Base-by-base conservation (phyloP, 805 yeast species). In the Myxozyma monticola region DNA sequence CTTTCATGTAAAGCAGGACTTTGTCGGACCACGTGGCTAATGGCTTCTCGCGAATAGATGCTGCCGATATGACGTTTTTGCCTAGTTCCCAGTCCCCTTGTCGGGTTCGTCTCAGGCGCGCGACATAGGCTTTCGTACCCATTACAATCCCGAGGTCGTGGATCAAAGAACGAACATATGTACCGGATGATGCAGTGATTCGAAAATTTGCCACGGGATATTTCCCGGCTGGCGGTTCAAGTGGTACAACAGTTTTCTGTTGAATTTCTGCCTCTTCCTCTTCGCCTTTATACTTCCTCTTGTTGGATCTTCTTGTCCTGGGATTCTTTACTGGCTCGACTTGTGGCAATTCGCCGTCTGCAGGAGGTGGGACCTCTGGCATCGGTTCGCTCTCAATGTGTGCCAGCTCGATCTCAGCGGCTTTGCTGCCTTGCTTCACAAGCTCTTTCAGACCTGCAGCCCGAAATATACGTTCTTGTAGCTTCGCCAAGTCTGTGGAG, bases 181-280 rank as follows among this genome's bases (percentile, higher is more conserved):
- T 93, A 1, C 99, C 99, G 0, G 97, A 88, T 1, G 96, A 85
- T 0, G 91, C 99, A 30, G 79, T 76, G 3, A 95, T 79, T 14
- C 76, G 77, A 59, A 93, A 79, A 60, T 85, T 90, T 22, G 91
- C 61, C 42, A 84, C 60, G 10, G 57, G 57, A 28, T 42, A 40
- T 17, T 44, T 31, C 10, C 22, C 37, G 4, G 48, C 8, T 3
- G 49, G 42, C 9, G 39, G 45, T 7, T 20, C 25, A 2, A 38
- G 44, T n/a, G n/a, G n/a, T n/a, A n/a, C n/a, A 21, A 28, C 37
- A 10, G 24, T 26, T 35, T 20, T 30, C 1, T 42, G 51, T 18
- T 12, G 38, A 6, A 31, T 21, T 8, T 17, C 17, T 8, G 35
- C 22, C 21, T 42, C 42, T 18, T 34, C 36, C 8, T 22, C 31